Evolutionary conservation across 2,329 filamentous ascomycete genomes (phyloP).

Genomic region (Apiospora marii): DNA sequence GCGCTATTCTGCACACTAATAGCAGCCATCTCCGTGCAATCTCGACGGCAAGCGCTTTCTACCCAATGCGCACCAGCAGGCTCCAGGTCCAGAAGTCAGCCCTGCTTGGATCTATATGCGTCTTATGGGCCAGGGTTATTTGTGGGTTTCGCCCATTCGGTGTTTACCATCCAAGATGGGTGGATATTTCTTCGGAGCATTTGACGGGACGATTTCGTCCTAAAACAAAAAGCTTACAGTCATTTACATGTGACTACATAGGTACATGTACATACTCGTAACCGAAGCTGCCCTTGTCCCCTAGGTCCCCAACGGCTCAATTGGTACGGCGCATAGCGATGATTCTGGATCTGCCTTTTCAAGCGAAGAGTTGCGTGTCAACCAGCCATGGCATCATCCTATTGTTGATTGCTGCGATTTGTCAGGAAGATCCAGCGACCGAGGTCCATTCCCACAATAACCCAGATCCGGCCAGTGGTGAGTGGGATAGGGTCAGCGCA

Average conservation of each 20-base stretch:
- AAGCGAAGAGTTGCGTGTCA: neutral
- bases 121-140: neutral
- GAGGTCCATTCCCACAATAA: neutral
- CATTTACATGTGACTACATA: neutral
- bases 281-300: neutral
- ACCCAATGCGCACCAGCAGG: neutral
- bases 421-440: neutral
- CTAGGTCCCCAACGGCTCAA: neutral
- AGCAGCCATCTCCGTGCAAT: neutral
- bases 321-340: neutral
- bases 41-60: neutral
- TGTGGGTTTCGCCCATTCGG: conserved; percentile 4
- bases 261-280: no score
- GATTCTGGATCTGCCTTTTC: neutral
- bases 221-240: neutral
- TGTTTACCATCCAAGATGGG: neutral
- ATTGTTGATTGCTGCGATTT: neutral
- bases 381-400: neutral
- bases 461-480: neutral
- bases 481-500: neutral
- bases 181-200: neutral
- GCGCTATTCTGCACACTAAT: neutral
- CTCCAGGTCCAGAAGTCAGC: neutral
- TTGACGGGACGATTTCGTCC: neutral
- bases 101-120: neutral